phyloP scores from a whole-genome alignment of 495 filamentous ascomycete species.

The Jackrogersella minutella region DNA sequence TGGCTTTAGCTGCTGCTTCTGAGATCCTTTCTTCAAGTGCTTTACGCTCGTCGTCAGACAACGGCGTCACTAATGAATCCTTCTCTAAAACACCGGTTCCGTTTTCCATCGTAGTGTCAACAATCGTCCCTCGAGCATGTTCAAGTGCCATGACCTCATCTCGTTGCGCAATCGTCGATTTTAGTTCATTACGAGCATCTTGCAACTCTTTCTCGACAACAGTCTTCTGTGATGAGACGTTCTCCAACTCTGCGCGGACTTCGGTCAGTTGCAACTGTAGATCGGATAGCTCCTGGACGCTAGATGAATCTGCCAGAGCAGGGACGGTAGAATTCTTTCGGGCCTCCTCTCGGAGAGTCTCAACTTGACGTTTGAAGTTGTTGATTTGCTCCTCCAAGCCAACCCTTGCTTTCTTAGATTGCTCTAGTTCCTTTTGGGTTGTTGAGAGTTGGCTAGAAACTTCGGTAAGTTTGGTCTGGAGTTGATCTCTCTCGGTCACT shows the following conservation, averaged over 20 bases:
- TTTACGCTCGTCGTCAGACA: slow-evolving; percentile 62
- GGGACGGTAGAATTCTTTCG: slow-evolving; percentile 28
- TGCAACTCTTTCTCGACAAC: slow-evolving; percentile 56
- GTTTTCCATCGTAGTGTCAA: slow-evolving; percentile 49
- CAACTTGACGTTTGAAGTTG: slow-evolving; percentile 47
- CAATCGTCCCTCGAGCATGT: slow-evolving; percentile 47
- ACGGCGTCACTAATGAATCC: slow-evolving; percentile 32
- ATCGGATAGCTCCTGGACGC: slow-evolving; percentile 23
- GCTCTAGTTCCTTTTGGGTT: slow-evolving; percentile 49
- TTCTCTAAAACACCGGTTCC: slow-evolving; percentile 41
- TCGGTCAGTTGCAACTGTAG: slow-evolving; percentile 45
- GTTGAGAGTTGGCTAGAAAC: slow-evolving; percentile 45
- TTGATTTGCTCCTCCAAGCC: slow-evolving; percentile 50
- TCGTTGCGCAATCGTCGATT: slow-evolving; percentile 52
- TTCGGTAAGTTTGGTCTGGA: slow-evolving; percentile 47
- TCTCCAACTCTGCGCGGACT: slow-evolving; percentile 51
- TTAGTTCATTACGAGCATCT: slow-evolving; percentile 52
- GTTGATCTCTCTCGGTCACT: slow-evolving; percentile 47
- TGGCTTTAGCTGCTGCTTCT: slow-evolving; percentile 55
- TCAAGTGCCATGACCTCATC: slow-evolving; percentile 59
- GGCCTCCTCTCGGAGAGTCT: slow-evolving; percentile 46
- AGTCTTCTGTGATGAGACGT: slow-evolving; percentile 51
- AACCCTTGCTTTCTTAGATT: slow-evolving; percentile 47
- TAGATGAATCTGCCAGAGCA: slow-evolving; percentile 22
- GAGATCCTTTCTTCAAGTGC: slow-evolving; percentile 58